Conservation (phyloP, 2,329 filamentous ascomycete species). For the Pseudocercospora eumusae region DNA sequence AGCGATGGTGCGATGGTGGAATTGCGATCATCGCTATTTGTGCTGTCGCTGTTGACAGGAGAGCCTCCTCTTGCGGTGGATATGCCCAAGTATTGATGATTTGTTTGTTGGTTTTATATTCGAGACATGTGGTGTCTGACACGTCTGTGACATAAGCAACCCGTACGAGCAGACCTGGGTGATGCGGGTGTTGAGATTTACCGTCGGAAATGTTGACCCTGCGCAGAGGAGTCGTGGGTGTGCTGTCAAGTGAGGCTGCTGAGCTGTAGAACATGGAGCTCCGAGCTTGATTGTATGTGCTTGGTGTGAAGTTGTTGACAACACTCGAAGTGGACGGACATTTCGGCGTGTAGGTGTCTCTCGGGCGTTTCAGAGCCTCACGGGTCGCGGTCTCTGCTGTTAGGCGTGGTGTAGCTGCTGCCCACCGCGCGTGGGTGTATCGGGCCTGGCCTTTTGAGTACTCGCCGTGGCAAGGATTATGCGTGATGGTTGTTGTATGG, state of each 20-base stretch:
- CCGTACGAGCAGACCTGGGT: background rate
- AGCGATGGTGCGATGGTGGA: constrained; percentile 1
- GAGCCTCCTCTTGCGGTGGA: background rate
- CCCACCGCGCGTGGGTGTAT: too few relatives aligned
- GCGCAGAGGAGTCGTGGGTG: background rate
- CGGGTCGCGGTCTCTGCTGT: too few relatives aligned
- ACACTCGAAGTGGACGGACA: too few relatives aligned
- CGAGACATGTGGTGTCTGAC: background rate
- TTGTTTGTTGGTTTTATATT: background rate
- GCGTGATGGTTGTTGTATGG: too few relatives aligned
- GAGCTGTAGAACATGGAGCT: background rate
- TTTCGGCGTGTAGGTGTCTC: background rate
- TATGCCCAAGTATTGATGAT: too few relatives aligned
- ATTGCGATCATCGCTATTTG: constrained; percentile 9
- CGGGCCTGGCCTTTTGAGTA: too few relatives aligned
- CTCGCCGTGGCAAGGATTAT: too few relatives aligned
- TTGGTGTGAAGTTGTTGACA: background rate
- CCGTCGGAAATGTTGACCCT: background rate
- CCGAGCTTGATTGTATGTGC: background rate
- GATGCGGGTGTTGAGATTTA: background rate
- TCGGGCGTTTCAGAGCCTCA: too few relatives aligned
- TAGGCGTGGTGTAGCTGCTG: too few relatives aligned
- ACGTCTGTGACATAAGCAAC: background rate
- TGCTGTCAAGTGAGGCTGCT: background rate
- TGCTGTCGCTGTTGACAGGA: constrained; percentile 23